phyloP scores from a whole-genome alignment of 768 basidiomycete species.

The Asterophora lycoperdoides region DNA sequence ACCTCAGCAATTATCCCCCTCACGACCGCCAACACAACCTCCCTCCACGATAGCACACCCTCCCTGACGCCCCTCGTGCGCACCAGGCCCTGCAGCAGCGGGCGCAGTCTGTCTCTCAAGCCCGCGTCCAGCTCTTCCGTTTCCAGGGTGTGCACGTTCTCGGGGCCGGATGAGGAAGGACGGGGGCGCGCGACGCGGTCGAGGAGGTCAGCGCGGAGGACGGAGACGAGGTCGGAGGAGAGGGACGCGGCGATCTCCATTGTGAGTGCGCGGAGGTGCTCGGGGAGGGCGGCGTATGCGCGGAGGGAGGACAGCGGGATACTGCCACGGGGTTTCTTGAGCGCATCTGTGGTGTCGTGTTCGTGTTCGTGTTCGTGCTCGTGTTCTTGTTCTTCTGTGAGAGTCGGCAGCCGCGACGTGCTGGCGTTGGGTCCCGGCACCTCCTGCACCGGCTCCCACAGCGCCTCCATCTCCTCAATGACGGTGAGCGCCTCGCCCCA shows the following conservation, averaged over 20 bases:
- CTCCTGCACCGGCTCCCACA: conserved; percentile 37
- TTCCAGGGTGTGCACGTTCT: too few species aligned
- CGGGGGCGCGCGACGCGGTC: conserved; percentile 37
- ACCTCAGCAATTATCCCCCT: conserved; percentile 56
- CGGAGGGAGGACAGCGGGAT: conserved; percentile 64
- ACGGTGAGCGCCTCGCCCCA: conserved; percentile 83
- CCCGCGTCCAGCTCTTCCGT: conserved; percentile 28
- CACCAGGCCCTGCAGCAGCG: conserved; percentile 72
- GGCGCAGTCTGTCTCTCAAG: conserved; percentile 61
- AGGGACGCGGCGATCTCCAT: conserved; percentile 74
- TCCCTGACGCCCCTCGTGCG: conserved; percentile 70
- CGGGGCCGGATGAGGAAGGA: too few species aligned
- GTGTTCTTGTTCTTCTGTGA: conserved; percentile 7
- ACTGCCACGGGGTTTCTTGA: conserved; percentile 21
- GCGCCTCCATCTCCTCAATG: conserved; percentile 59
- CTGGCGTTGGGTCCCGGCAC: too few species aligned
- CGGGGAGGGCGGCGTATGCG: conserved; percentile 73
- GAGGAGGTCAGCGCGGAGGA: conserved; percentile 63
- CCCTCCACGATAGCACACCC: conserved; percentile 64
- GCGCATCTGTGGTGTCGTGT: too few species aligned
- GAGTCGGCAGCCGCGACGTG: conserved; percentile 1
- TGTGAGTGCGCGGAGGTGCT: conserved; percentile 65
- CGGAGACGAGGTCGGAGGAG: conserved; percentile 70
- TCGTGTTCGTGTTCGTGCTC: conserved; percentile 4
- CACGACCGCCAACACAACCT: conserved; percentile 60